phyloP scores from a whole-genome alignment of 2,329 filamentous ascomycete species.

The Alternaria sp. region DNA sequence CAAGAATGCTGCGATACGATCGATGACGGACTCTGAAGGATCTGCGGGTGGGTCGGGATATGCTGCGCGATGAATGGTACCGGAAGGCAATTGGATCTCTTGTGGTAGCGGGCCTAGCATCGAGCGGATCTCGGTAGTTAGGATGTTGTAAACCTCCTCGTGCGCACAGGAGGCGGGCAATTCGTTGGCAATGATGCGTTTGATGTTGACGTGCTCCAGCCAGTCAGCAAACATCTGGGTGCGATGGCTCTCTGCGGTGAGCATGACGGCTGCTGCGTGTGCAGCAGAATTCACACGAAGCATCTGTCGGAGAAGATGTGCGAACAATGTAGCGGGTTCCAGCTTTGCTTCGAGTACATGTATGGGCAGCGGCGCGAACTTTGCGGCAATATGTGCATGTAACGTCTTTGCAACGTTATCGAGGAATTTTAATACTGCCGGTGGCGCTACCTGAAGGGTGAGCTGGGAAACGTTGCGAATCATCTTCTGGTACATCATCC shows the following conservation, averaged over 20 bases:
- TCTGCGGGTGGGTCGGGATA: constrained; percentile 34
- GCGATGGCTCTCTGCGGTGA: constrained; percentile 86
- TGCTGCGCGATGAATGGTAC: constrained; percentile 53
- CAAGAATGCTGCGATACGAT: constrained; percentile 79
- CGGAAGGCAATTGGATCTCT: constrained; percentile 67
- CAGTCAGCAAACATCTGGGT: constrained; percentile 97
- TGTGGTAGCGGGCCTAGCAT: constrained; percentile 73
- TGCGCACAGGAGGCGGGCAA: constrained; percentile 60
- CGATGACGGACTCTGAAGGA: constrained; percentile 65
- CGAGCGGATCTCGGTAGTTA: constrained; percentile 68
- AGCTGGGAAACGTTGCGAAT: constrained; percentile 89
- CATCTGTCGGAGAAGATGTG: constrained; percentile 82
- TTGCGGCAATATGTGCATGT: constrained; percentile 80
- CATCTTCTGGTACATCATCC: constrained; percentile 96
- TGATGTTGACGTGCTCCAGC: constrained; percentile 67
- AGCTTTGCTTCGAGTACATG: constrained; percentile 90
- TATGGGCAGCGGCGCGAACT: constrained; percentile 81
- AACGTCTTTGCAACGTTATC: constrained; percentile 84
- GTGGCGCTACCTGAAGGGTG: constrained; percentile 88
- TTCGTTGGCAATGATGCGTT: constrained; percentile 63
- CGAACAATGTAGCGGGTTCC: constrained; percentile 86
- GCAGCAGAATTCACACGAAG: constrained; percentile 92
- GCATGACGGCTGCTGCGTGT: constrained; percentile 90
- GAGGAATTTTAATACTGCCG: constrained; percentile 83
- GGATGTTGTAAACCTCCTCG: constrained; percentile 63